Percentiles rank a stretch among this genome's conserved stretches.
These are phyloP conservation scores for Neurospora sp. DNA, from an alignment of 495 filamentous ascomycete genomes.

Conservation along the genomic window DNA sequence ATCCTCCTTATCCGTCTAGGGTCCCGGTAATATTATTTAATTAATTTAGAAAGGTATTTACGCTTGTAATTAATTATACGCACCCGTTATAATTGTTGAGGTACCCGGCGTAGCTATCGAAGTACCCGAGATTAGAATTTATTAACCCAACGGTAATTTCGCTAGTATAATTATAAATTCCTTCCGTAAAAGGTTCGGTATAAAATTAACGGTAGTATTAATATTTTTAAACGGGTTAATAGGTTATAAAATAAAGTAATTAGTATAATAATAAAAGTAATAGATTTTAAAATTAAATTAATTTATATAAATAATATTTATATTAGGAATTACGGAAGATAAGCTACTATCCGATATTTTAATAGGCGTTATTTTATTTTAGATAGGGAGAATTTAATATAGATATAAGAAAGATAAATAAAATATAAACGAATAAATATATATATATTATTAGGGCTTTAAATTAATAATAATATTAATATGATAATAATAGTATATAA, in stretches of 20 bases:
- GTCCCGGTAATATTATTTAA: too few relatives aligned
- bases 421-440: not conserved
- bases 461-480: not conserved
- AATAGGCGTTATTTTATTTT: not conserved
- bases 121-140: too few relatives aligned
- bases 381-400: not conserved
- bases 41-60: too few relatives aligned
- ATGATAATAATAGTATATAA: not conserved
- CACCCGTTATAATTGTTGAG: too few relatives aligned
- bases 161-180: not conserved
- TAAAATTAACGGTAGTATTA: not conserved
- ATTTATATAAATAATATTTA: not conserved
- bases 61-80: too few relatives aligned
- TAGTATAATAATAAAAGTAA: not conserved
- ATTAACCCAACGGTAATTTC: not conserved
- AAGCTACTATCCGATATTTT: not conserved
- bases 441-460: not conserved
- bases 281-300: not conserved
- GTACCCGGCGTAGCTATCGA: too few relatives aligned
- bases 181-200: too few relatives aligned
- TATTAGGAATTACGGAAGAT: not conserved
- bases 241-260: not conserved
- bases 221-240: not conserved
- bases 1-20: too few relatives aligned
- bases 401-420: not conserved